phyloP scores from a whole-genome alignment of 1,284 basidiomycete species.

The Malassezia brasiliensis region DNA sequence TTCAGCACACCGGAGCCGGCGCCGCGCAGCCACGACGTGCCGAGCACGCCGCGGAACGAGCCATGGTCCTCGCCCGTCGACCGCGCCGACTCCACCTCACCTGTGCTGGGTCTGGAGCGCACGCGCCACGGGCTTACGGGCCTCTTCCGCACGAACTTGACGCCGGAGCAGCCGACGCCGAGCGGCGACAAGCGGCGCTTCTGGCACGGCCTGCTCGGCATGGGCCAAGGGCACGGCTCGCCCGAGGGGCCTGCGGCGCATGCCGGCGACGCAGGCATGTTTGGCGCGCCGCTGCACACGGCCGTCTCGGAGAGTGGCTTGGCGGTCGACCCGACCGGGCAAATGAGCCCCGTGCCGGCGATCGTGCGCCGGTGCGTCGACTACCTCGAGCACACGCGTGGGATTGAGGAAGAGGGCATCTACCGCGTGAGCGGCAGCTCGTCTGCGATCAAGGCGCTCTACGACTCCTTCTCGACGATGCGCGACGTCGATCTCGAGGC shows the following conservation, averaged over 20 bases:
- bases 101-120: neutral
- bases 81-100: neutral
- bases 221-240: constrained; percentile 9
- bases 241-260: neutral
- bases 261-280: constrained; percentile 54
- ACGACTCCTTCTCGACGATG: constrained; percentile 77
- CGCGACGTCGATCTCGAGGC: constrained; percentile 42
- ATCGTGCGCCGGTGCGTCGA: constrained; percentile 75
- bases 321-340: constrained; percentile 32
- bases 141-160: neutral
- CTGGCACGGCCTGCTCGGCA: constrained; percentile 35
- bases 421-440: constrained; percentile 61
- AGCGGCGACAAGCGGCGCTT: constrained; percentile 44
- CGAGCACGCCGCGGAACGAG: neutral
- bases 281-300: constrained; percentile 77
- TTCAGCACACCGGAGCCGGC: neutral
- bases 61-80: neutral
- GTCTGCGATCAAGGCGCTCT: constrained; percentile 83
- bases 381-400: constrained; percentile 60
- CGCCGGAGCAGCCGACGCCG: neutral
- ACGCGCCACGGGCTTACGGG: neutral
- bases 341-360: constrained; percentile 60
- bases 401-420: constrained; percentile 92
- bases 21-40: neutral
- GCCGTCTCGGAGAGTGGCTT: constrained; percentile 79